Evolutionary conservation across 116 monocot genomes (phyloP).

Genomic region (Trichopus zeylanicus): DNA sequence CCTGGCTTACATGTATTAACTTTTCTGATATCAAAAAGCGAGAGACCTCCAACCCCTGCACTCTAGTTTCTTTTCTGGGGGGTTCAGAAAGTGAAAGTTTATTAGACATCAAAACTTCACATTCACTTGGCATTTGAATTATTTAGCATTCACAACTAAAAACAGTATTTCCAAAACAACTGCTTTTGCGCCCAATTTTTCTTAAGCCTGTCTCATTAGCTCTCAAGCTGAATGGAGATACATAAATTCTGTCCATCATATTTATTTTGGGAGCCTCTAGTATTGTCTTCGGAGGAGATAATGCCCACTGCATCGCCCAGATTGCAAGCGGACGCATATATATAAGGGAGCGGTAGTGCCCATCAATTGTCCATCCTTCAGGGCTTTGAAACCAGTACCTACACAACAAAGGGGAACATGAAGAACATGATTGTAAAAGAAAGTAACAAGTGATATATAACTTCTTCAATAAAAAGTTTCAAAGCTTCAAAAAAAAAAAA

Average conservation of each 20-base stretch:
- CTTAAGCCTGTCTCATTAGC: constrained; percentile 34
- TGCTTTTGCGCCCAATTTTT: constrained; percentile 45
- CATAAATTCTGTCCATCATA: constrained; percentile 85
- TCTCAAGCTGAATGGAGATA: constrained; percentile 44
- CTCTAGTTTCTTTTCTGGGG: too few species aligned
- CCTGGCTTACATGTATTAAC: too few species aligned
- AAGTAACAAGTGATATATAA: too few species aligned
- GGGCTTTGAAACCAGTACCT: constrained; percentile 99
- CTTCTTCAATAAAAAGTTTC: too few species aligned
- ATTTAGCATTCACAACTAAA: constrained; percentile 79
- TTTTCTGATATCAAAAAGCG: too few species aligned
- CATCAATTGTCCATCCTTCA: constrained; percentile 93
- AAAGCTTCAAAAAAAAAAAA: background rate
- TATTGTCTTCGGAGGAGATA: constrained; percentile 83
- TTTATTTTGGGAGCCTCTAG: constrained; percentile 81
- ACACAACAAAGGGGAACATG: background rate
- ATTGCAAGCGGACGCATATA: constrained; percentile 99
- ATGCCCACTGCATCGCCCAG: constrained; percentile 99
- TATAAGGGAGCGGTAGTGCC: constrained; percentile 87
- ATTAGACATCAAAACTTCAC: too few species aligned
- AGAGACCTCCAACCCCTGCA: too few species aligned
- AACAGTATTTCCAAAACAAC: constrained; percentile 61
- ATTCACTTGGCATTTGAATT: too few species aligned
- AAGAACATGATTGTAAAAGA: background rate
- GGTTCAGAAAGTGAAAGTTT: too few species aligned